Evolutionary conservation across 352 stramenopile species (phyloP), one percentile per base, ranked within the genome.

Genomic region (Phytopythium vexans): DNA sequence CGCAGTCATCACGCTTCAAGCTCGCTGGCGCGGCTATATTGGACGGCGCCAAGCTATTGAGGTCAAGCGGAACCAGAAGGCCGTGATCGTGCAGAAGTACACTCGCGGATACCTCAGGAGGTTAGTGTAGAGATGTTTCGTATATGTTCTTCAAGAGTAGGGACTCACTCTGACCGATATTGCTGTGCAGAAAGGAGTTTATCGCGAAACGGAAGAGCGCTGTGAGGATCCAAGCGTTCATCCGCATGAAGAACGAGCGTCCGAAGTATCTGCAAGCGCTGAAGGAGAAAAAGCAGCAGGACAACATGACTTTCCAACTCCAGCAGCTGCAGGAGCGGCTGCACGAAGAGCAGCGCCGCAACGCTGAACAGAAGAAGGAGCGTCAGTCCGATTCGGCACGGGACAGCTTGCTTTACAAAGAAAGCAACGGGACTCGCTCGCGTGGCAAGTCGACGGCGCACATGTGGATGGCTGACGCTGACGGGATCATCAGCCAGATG

Each of bases 401-500:
- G 40, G 72, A 86, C 27, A 85, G 73, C 31, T 57, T 79, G 15
- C 48, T 74, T 6, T 77, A 68, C 48, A 39, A 52, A 31, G 71
- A 86, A 49, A 70, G 46, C 4, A 76, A 72, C 49, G 72, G 62
- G 3, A 59, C 62, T 7, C 74, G 70, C 11, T 69, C 73, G 43
- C 72, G 79, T 3, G 63, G 78, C 4, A 74, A 76, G 40, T 94
- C 84, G 16, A 82, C 75, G 16, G 74, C 84, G 8, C 78, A 93
- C 35, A 44, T 88, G 36, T 92, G 84, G 82, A 94, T 94, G 79
- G 81, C 83, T 54, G 85, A 94, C 57, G 82, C 83, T 7, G 85
- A 90, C 56, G 81, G 74, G 8, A 92, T 94, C 56, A 91, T 94
- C 41, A 83, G 57, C 36, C 77, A 88, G 51, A 64, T 94, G 3